Evolutionary conservation across 2,329 filamentous ascomycete species (phyloP).

Genomic region (Alternaria postmessia): DNA sequence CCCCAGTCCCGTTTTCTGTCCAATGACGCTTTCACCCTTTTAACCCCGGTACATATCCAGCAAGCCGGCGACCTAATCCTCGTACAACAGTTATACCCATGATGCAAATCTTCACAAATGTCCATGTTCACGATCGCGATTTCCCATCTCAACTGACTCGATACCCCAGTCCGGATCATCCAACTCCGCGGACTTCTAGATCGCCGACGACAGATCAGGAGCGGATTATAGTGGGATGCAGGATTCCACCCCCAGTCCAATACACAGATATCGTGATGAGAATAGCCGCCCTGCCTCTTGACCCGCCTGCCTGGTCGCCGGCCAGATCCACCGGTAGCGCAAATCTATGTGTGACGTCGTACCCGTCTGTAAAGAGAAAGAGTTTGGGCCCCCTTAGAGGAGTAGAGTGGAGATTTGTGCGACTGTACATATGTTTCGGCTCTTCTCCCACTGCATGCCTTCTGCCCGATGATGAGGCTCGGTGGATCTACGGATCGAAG

Average conservation of each 20-base stretch:
- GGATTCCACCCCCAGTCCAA: constrained; percentile 8
- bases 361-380: not conserved
- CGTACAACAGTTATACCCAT: not conserved
- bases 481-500: not conserved
- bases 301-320: constrained; percentile 10
- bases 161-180: constrained; percentile 13
- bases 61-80: not conserved
- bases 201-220: constrained; percentile 9
- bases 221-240: not conserved
- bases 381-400: not conserved
- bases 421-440: constrained; percentile 3
- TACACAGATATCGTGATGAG: constrained; percentile 2
- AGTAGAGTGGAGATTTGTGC: constrained; percentile 8
- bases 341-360: constrained; percentile 15
- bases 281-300: constrained; percentile 1
- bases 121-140: constrained; percentile 2
- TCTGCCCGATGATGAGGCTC: constrained; percentile 3
- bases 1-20: not conserved
- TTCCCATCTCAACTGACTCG: constrained; percentile 11
- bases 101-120: not conserved
- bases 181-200: constrained; percentile 15
- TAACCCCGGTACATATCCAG: not conserved
- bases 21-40: constrained; percentile 1
- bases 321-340: constrained; percentile 13
- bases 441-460: not conserved